Base-by-base conservation (phyloP, 2,329 filamentous ascomycete genomes). In the Aaosphaeria arxii region DNA sequence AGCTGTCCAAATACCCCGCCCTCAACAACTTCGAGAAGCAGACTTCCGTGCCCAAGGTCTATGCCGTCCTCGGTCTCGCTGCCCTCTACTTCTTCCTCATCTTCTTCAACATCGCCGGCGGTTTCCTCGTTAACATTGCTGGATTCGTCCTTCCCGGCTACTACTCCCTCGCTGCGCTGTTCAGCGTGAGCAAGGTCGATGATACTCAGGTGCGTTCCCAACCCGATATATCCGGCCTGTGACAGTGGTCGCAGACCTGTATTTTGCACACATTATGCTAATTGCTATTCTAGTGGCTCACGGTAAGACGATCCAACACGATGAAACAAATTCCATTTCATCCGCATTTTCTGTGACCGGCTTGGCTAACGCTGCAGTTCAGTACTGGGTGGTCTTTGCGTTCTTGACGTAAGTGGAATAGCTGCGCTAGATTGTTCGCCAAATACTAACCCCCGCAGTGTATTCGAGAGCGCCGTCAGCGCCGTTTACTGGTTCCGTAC, bases 51-150 rank as follows among this genome's bases (percentile, higher is more conserved):
- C 89, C 89, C 69, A 95, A 95, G 80, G 86, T 88, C 65, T 94
- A 95, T 71, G 86, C 84, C 57, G 81, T 88, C 67, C 85, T 92
- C 61, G 89, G 89, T 62, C 68, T 89, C 49, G 86, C 74, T 51
- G 85, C 85, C 44, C 82, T 91, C 58, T 95, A 95, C 80, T 90
- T 94, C 77, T 90, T 92, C 78, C 83, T 94, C 62, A 89, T 94
- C 75, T 85, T 94, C 77, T 91, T 95, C 81, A 95, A 95, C 82
- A 87, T 94, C 57, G 89, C 87, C 56, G 89, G 89, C 62, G 88
- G 91, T 75, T 87, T 94, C 67, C 79, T 95, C 61, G 91, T 89
- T 75, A 95, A 95, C 78, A 75, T 91, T 58, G 88, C 89, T 59
- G 89, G 89, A 53, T 94, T 94, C 70, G 75, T 88, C 61, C 81